These are phyloP conservation scores for Verticillium zaregamsianum DNA, from an alignment of 2,329 filamentous ascomycete genomes.

Conservation along the genomic window DNA sequence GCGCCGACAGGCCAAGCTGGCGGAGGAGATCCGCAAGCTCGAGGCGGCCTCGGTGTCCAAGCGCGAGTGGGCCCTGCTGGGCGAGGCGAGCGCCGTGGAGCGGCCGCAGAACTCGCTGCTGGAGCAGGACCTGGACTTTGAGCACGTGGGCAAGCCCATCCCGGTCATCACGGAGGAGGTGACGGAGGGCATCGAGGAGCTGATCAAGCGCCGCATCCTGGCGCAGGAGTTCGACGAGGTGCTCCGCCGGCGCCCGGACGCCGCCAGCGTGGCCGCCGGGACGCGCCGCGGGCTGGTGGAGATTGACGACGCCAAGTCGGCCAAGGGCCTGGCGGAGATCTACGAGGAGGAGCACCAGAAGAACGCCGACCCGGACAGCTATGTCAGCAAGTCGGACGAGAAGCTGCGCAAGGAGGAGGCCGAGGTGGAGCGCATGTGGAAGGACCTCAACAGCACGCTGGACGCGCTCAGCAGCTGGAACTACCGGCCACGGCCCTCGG, in stretches of 20 bases:
- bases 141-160: slow-evolving; percentile 89
- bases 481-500: slow-evolving; percentile 85
- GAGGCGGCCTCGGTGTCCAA: slow-evolving; percentile 88
- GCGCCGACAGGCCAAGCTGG: slow-evolving; percentile 77
- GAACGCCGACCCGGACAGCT: slow-evolving; percentile 70
- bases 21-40: slow-evolving; percentile 85
- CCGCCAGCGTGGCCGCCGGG: slow-evolving; percentile 55
- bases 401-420: slow-evolving; percentile 77
- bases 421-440: slow-evolving; percentile 82
- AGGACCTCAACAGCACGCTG: slow-evolving; percentile 71
- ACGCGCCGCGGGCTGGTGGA: slow-evolving; percentile 71
- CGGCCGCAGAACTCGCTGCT: slow-evolving; percentile 88
- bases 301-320: slow-evolving; percentile 82
- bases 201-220: slow-evolving; percentile 91
- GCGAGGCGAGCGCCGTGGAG: slow-evolving; percentile 79
- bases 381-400: slow-evolving; percentile 77
- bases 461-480: slow-evolving; percentile 92
- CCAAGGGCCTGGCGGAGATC: slow-evolving; percentile 82
- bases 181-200: slow-evolving; percentile 84
- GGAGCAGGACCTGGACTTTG: slow-evolving; percentile 93
- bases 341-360: slow-evolving; percentile 92
- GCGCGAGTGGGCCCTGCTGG: slow-evolving; percentile 83
- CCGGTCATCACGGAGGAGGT: slow-evolving; percentile 90
- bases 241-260: slow-evolving; percentile 72
- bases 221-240: slow-evolving; percentile 92